Evolutionary conservation across 805 yeast genomes (phyloP), one percentile per base, ranked within the genome.

Genomic region (Metschnikowia kunwiensis): DNA sequence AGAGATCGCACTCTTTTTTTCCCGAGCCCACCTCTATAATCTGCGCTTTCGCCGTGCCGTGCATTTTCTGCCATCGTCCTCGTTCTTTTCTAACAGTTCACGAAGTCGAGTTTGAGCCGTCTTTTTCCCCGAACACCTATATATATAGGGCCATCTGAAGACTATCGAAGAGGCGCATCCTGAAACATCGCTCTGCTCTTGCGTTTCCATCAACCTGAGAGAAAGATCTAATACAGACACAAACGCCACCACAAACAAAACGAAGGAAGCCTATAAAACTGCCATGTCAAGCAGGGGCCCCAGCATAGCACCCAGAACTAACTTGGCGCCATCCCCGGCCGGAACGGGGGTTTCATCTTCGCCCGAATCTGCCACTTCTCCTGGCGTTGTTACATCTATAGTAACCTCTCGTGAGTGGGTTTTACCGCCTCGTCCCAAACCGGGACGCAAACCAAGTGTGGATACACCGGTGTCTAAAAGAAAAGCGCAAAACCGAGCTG

Each of bases 401-500:
- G 72, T 74, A 42, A 77, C 83, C 2, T 72, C 78, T 7, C 73
- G 67, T 32, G 79, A 74, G 42, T 77, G 82, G 80, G 72, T 74
- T 10, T 56, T 77, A 27, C 82, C 82, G 5, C 81, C 82, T 6
- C 58, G 82, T 38, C 82, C 81, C 4, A 74, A 76, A 48, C 82
- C 82, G 0, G 81, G 80, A 3, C 49, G 74, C 18, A 78, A 78
- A 57, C 83, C 83, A 11, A 67, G 79, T 45, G 72, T 74, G 4
- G 95, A 86, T 47, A 77, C 89, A 0, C 94, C 95, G 0, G 88
- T 89, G 1, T 78, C 82, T 15, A 85, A 86, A 58, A 66, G 96
- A 36, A 86, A 86, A 60, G 95, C 95, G 3, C 96, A 85, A 59
- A 88, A 88, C 56, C 67, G 96, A 40, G 95, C 93, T n/a, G 95